Conservation (phyloP, 2,329 filamentous ascomycete genomes). For the Fusarium buxicola region DNA sequence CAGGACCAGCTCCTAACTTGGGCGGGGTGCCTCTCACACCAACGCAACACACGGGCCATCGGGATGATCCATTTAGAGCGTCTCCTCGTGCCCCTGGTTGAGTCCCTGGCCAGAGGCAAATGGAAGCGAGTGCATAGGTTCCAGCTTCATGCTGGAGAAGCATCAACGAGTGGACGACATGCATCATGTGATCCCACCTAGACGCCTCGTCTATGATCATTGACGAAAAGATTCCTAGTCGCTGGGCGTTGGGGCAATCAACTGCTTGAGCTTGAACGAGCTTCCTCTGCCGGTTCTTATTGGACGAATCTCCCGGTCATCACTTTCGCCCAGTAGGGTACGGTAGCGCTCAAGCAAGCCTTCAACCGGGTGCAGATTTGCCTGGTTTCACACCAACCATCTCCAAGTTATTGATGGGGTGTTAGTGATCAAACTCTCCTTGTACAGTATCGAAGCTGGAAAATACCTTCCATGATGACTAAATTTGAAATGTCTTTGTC, state of each 20-base stretch:
- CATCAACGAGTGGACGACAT: constrained; percentile 8
- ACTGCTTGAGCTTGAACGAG: not conserved
- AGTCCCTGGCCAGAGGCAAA: constrained; percentile 10
- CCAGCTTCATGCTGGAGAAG: constrained; percentile 2
- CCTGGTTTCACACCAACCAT: constrained; percentile 1
- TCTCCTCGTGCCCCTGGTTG: constrained; percentile 12
- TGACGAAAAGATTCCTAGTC: constrained; percentile 5
- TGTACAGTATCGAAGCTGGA: too few species aligned
- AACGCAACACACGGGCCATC: constrained; percentile 13
- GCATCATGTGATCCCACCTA: not conserved
- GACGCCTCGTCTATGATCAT: constrained; percentile 1
- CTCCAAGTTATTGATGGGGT: too few species aligned
- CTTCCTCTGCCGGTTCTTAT: constrained; percentile 2
- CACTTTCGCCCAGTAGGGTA: not conserved
- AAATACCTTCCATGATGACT: not conserved
- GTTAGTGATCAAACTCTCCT: too few species aligned
- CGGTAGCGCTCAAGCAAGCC: not conserved
- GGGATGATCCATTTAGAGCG: constrained; percentile 3
- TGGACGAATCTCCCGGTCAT: constrained; percentile 7
- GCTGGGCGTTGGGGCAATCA: constrained; percentile 4
- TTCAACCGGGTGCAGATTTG: not conserved
- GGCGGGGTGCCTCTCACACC: not conserved
- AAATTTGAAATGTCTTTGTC: not conserved
- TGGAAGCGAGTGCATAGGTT: constrained; percentile 7
- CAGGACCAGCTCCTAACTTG: constrained; percentile 1